These are phyloP conservation scores for Mycena chlorophos DNA, from an alignment of 768 basidiomycete genomes.

Conservation along the genomic window DNA sequence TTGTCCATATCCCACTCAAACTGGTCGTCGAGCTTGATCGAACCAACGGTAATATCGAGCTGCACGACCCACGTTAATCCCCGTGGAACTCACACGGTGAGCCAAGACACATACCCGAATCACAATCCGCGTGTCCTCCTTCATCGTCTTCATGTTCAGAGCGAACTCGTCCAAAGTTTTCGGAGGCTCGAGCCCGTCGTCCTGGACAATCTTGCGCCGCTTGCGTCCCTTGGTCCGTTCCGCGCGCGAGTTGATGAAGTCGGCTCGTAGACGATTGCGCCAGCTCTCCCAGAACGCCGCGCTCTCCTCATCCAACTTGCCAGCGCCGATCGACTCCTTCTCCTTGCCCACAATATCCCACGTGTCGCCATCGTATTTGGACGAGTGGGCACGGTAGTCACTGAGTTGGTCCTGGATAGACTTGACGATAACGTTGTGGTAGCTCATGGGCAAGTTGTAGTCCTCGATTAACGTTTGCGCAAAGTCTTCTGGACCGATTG, in stretches of 20 bases:
- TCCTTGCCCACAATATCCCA: slow-evolving; percentile 28
- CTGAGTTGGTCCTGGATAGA: slow-evolving; percentile 86
- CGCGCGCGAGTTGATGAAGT: slow-evolving; percentile 33
- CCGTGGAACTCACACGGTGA: slow-evolving; percentile 8
- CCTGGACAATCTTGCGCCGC: slow-evolving; percentile 39
- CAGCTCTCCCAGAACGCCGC: slow-evolving; percentile 71
- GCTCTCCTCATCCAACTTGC: slow-evolving; percentile 50
- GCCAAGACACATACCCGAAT: slow-evolving; percentile 64
- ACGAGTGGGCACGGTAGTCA: slow-evolving; percentile 72
- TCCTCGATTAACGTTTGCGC: slow-evolving; percentile 92
- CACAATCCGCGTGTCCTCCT: slow-evolving; percentile 88
- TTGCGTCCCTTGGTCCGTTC: slow-evolving; percentile 37
- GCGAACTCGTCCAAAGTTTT: slow-evolving; percentile 62
- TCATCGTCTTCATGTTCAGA: slow-evolving; percentile 61
- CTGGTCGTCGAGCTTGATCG: slow-evolving; percentile 91
- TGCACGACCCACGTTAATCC: slow-evolving; percentile 30
- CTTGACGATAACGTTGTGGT: slow-evolving; percentile 69
- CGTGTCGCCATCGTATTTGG: slow-evolving; percentile 51
- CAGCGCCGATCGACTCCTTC: slow-evolving; percentile 32
- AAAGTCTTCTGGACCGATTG: slow-evolving; percentile 87
- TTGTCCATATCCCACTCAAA: slow-evolving; percentile 98
- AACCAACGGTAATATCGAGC: slow-evolving; percentile 94
- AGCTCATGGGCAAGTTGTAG: slow-evolving; percentile 69
- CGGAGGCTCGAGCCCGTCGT: slow-evolving; percentile 43
- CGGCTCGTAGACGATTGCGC: slow-evolving; percentile 55